Evolutionary conservation across 2,329 filamentous ascomycete species (phyloP).

Genomic region (Clarireedia monteithiana): DNA sequence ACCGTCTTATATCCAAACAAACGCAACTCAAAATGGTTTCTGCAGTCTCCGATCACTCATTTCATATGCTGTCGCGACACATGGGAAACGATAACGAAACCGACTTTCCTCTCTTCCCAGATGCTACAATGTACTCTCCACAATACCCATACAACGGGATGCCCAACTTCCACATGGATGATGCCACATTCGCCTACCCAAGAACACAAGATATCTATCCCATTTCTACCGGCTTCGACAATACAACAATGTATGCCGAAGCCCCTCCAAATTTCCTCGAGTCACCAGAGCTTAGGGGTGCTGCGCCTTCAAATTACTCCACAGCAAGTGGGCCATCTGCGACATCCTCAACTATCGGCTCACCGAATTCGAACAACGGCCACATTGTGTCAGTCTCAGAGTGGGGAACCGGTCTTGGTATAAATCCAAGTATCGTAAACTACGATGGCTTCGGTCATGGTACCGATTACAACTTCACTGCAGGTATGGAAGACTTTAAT

Average conservation of each 20-base stretch:
- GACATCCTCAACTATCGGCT: conserved; percentile 28
- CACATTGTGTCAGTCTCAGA: conserved; percentile 24
- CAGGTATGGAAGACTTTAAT: conserved; percentile 31
- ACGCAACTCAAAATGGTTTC: conserved; percentile 57
- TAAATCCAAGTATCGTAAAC: conserved; percentile 27
- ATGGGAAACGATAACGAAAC: conserved; percentile 24
- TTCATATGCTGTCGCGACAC: conserved; percentile 79
- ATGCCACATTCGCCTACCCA: conserved; percentile 28
- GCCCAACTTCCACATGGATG: conserved; percentile 36
- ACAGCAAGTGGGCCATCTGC: conserved; percentile 28
- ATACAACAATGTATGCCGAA: conserved; percentile 38
- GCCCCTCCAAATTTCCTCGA: conserved; percentile 23
- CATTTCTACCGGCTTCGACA: conserved; percentile 39
- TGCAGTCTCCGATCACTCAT: conserved; percentile 66
- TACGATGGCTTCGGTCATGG: conserved; percentile 23
- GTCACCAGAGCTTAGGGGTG: conserved; percentile 24
- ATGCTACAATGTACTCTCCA: conserved; percentile 36
- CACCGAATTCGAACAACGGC: conserved; percentile 27
- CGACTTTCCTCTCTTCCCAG: conserved; percentile 40
- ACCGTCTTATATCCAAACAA: conserved; percentile 45
- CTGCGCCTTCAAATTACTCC: conserved; percentile 27
- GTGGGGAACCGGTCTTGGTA: conserved; percentile 25
- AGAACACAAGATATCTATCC: conserved; percentile 30
- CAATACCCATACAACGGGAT: conserved; percentile 42
- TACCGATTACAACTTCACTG: conserved; percentile 26